Evolutionary conservation across 257 asterid genomes (phyloP), one percentile per base, ranked within the genome.

Genomic region (Vinca minor): DNA sequence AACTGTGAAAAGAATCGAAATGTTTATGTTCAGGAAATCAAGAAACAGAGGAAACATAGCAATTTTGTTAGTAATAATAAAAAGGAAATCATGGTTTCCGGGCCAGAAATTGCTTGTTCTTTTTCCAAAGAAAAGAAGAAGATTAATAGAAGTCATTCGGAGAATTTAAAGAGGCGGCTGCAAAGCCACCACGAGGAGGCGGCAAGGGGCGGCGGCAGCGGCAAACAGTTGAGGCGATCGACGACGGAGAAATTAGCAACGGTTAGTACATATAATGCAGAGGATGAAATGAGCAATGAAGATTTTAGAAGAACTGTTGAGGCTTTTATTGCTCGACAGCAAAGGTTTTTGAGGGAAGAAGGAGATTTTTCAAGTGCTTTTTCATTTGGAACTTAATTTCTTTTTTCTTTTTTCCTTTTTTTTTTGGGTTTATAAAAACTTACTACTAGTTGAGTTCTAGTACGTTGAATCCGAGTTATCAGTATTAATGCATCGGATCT

Each of bases 311-410:
- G 64, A 2, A 83, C 78, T 21, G 87, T 91, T 45, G 98, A 91
- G 74, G 92, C 82, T 59, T 91, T 88, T 54, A 91, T 91, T 44
- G 90, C 95, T 26, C 80, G 91, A 58, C 96, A 84, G 67, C 96
- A 85, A 75, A 81, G 81, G 81, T 56, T 38, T 71, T 68, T 87
- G 79, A 82, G 91, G 82, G 97, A 90, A 72, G 90, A 87, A 52
- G 76, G 70, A 18, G 80, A 76, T 63, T 63, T 63, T 39, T 73
- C 78, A 11, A 1, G 18, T 75, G 14, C 63, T 73, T 71, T 48
- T 72, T 52, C 74, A 34, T 46, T 58, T n/a, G 20, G 20, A 57
- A 15, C 29, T 14, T 10, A 25, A 12, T 9, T 26, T 15, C 6
- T 29, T 34, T 7, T n/a, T n/a, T n/a, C n/a, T n/a, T n/a, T n/a